Conservation (phyloP, 495 filamentous ascomycete species). For the Chlorociboria aeruginascens region DNA sequence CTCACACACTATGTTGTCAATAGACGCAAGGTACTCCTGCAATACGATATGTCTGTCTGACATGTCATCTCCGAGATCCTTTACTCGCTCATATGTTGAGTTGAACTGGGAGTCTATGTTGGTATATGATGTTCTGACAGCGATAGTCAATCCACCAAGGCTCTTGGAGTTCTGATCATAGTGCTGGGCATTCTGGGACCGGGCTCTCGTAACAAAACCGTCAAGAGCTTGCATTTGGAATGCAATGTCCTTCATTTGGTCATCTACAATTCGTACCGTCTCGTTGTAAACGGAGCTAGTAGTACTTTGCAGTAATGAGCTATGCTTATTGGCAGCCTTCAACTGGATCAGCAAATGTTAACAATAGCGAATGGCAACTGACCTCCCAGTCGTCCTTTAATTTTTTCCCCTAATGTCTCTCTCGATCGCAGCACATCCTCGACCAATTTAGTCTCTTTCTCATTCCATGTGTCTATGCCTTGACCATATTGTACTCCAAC, state of each 20-base stretch:
- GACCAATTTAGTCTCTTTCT: slow-evolving; percentile 53
- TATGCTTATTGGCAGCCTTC: slow-evolving; percentile 66
- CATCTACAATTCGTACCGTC: slow-evolving; percentile 79
- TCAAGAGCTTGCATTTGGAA: slow-evolving; percentile 80
- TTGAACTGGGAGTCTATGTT: slow-evolving; percentile 54
- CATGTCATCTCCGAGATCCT: slow-evolving; percentile 52
- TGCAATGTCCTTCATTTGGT: slow-evolving; percentile 76
- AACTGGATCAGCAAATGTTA: slow-evolving; percentile 18
- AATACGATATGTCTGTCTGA: slow-evolving; percentile 38
- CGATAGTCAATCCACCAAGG: slow-evolving; percentile 44
- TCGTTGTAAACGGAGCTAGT: slow-evolving; percentile 87
- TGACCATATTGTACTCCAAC: slow-evolving; percentile 53
- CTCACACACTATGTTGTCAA: slow-evolving; percentile 47
- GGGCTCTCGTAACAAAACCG: slow-evolving; percentile 77
- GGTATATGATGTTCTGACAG: slow-evolving; percentile 59
- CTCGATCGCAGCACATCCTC: slow-evolving; percentile 58
- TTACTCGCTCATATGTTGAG: slow-evolving; percentile 46
- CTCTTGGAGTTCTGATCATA: slow-evolving; percentile 51
- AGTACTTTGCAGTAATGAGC: slow-evolving; percentile 62
- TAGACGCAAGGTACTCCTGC: slow-evolving; percentile 40
- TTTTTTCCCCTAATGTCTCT: slow-evolving; percentile 63
- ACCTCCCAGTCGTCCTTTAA: slow-evolving; percentile 72
- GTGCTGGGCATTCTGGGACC: slow-evolving; percentile 67
- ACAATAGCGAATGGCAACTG: not conserved
- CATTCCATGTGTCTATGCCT: slow-evolving; percentile 65